Base-by-base conservation (phyloP, 169 alveolate genomes). In the Besnoitia besnoiti region DNA sequence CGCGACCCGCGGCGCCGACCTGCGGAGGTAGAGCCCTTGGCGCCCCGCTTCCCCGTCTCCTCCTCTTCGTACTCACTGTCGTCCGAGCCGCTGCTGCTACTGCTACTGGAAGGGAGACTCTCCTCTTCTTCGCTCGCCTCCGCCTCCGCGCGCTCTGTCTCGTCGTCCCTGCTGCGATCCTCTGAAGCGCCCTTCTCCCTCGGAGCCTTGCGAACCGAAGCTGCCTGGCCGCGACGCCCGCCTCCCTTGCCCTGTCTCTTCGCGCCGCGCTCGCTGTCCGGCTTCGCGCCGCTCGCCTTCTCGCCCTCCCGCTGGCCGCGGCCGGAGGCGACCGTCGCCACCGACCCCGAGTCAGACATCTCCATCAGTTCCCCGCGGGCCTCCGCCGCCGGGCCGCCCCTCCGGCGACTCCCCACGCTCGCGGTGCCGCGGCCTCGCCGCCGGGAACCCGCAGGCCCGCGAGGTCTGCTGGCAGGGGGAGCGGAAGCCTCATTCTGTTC, bases 31-130 rank as follows among this genome's bases (percentile, higher is more conserved):
- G 30, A 14, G 62, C 44, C 42, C 46, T 35, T 67, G 80, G 47
- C 21, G 46, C 42, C 21, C n/a, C n/a, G 19, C 39, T n/a, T 67
- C n/a, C 21, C 37, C 77, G 3, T 35, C 39, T 2, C 44, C 42
- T 67, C 80, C n/a, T 33, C 80, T 67, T 67, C 80, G 44, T 33
- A 67, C 21, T 67, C 80, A 42, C 80, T 67, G 80, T 67, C 80
- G 44, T 67, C 80, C 44, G 80, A 67, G 24, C 39, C 42, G 44
- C 80, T 67, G 80, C 80, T 67, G 80, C 80, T 67, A 42, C 80
- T 67, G 80, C 80, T 67, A 42, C 46, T 67, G 80, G 24, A 1
- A 35, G 40, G 30, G 37, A 30, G 14, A 7, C 42, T 35, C 44
- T 33, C 80, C 44, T 33, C 80, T 19, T n/a, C n/a, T 35, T 19